phyloP scores from a whole-genome alignment of 352 stramenopile species.

The Globisporangium takayamanum region DNA sequence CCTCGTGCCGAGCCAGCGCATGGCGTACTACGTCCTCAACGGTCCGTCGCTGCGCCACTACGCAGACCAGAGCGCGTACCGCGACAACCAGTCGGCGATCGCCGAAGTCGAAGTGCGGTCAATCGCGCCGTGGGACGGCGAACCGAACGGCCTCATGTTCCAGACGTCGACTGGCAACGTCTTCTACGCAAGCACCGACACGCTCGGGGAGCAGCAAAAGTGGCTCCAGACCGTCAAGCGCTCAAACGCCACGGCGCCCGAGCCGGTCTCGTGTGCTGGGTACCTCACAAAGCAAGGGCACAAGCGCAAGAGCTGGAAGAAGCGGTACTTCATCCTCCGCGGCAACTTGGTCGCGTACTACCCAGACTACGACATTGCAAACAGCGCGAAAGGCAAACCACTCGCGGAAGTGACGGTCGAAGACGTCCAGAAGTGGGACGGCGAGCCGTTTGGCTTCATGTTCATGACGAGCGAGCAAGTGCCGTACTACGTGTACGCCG shows the following conservation, averaged over 20 bases:
- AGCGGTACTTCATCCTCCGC: conserved; percentile 85
- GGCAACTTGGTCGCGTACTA: conserved; percentile 75
- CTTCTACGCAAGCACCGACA: conserved; percentile 81
- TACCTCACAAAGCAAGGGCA: conserved; percentile 88
- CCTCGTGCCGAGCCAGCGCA: conserved; percentile 80
- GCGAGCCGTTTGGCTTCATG: conserved; percentile 85
- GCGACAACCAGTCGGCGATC: conserved; percentile 79
- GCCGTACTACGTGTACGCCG: conserved; percentile 88
- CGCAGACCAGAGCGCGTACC: conserved; percentile 75
- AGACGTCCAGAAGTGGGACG: conserved; percentile 82
- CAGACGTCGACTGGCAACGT: conserved; percentile 78
- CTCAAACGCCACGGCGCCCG: conserved; percentile 58
- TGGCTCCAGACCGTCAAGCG: conserved; percentile 72
- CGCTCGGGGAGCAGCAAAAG: conserved; percentile 71
- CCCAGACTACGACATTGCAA: conserved; percentile 83
- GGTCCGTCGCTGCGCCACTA: conserved; percentile 80
- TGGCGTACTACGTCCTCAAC: conserved; percentile 84
- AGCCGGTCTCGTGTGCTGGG: conserved; percentile 73
- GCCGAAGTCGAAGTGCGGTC: conserved; percentile 79
- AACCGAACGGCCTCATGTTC: conserved; percentile 82
- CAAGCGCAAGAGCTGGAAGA: conserved; percentile 90
- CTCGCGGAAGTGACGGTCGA: conserved; percentile 78
- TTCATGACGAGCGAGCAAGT: conserved; percentile 87
- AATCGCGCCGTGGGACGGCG: conserved; percentile 71
- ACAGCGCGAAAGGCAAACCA: conserved; percentile 69